Conservation (phyloP, 1,139 yeast species). For the Lizanozyma gosingica region DNA sequence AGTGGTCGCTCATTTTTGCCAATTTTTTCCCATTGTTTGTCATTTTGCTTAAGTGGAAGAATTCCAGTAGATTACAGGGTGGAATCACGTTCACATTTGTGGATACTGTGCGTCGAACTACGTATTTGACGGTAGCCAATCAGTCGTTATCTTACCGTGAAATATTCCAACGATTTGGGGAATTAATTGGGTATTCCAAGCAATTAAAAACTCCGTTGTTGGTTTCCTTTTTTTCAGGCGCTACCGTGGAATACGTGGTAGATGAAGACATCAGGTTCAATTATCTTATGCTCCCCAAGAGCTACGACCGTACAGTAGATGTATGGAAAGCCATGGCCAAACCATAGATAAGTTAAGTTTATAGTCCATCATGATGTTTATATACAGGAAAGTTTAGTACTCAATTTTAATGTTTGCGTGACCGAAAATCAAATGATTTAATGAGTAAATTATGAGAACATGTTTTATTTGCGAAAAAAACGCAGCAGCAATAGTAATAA, state of each 20-base stretch:
- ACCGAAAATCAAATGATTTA: too few species aligned
- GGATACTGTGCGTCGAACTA: conserved; percentile 8
- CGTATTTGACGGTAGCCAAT: conserved; percentile 25
- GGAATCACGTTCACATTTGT: conserved; percentile 48
- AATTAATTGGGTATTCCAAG: conserved; percentile 23
- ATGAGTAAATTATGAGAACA: too few species aligned
- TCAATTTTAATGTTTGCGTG: too few species aligned
- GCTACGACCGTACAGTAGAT: conserved; percentile 20
- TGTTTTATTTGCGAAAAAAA: too few species aligned
- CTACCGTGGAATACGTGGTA: conserved; percentile 20
- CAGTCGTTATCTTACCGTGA: conserved; percentile 31
- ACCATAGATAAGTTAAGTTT: too few species aligned
- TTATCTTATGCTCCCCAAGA: conserved; percentile 36
- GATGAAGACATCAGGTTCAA: conserved; percentile 25
- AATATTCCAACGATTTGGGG: conserved; percentile 27
- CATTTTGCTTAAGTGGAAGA: conserved; percentile 66
- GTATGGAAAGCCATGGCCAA: conserved; percentile 18
- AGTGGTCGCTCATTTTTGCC: conserved; percentile 52
- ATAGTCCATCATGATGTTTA: too few species aligned
- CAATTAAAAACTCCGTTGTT: conserved; percentile 15
- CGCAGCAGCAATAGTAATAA: too few species aligned
- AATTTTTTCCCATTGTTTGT: conserved; percentile 88
- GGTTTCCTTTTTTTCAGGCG: conserved; percentile 16
- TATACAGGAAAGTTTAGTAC: too few species aligned
- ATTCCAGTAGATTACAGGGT: conserved; percentile 83